phyloP scores from a whole-genome alignment of 768 basidiomycete species.

The Leucosporidium yakuticum region DNA sequence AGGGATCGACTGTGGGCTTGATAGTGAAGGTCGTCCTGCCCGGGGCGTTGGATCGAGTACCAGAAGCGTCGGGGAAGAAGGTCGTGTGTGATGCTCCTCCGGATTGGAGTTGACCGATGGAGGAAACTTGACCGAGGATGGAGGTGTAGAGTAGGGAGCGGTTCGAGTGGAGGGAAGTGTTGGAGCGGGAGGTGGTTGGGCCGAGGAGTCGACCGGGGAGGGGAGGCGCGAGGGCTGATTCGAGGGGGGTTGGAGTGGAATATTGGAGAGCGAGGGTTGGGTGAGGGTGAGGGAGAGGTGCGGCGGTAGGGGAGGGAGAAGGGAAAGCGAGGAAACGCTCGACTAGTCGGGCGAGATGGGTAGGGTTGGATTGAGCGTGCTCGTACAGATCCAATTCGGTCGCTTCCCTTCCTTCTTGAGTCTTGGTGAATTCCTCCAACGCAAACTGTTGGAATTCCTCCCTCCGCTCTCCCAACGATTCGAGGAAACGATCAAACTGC shows the following conservation, averaged over 20 bases:
- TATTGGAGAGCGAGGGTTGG: constrained; percentile 33
- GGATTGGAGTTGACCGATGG: background rate
- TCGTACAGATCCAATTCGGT: constrained; percentile 20
- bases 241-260: constrained; percentile 25
- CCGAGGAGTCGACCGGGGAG: constrained; percentile 33
- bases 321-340: constrained; percentile 29
- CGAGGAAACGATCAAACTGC: constrained; percentile 27
- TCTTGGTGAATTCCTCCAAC: constrained; percentile 8
- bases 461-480: constrained; percentile 5
- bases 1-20: constrained; percentile 14
- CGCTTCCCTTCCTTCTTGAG: background rate
- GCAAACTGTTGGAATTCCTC: constrained; percentile 23
- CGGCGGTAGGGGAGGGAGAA: background rate
- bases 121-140: constrained; percentile 11
- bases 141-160: constrained; percentile 8
- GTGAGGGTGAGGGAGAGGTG: constrained; percentile 21
- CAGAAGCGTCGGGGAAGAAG: constrained; percentile 31
- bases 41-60: constrained; percentile 23
- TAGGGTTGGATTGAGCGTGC: constrained; percentile 24
- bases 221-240: constrained; percentile 22
- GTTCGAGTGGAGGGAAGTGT: background rate
- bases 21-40: constrained; percentile 29
- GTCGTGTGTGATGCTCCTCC: constrained; percentile 10
- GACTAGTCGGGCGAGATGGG: constrained; percentile 25
- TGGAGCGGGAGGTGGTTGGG: background rate